These are phyloP conservation scores for Backusella mclennaniae DNA, from an alignment of 192 early-diverging fungal genomes.

Conservation along the genomic window DNA sequence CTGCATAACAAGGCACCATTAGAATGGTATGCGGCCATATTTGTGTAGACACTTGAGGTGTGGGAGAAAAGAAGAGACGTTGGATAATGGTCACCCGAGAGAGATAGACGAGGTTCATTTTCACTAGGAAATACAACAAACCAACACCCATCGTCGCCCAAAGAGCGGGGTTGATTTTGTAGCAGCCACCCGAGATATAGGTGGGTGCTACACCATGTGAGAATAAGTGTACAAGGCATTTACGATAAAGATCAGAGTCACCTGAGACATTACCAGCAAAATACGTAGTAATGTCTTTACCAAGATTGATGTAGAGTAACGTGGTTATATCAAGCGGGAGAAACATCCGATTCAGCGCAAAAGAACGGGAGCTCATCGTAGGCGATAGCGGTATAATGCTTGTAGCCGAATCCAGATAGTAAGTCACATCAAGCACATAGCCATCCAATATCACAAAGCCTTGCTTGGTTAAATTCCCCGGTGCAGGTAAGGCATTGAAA, in stretches of 20 bases:
- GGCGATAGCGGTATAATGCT: constrained; percentile 24
- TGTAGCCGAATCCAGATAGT: constrained; percentile 29
- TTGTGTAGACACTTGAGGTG: constrained; percentile 1
- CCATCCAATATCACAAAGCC: constrained; percentile 33
- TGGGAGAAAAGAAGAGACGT: constrained; percentile 19
- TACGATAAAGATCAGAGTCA: constrained; percentile 15
- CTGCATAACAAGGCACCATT: constrained; percentile 70
- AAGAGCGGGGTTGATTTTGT: constrained; percentile 33
- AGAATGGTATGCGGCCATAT: constrained; percentile 42
- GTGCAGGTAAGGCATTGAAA: constrained; percentile 20
- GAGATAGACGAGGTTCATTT: constrained; percentile 37
- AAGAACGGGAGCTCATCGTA: constrained; percentile 24
- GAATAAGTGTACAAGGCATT: constrained; percentile 30
- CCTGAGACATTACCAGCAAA: constrained; percentile 27
- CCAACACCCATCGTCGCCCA: constrained; percentile 39
- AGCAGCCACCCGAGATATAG: constrained; percentile 19
- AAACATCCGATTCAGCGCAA: constrained; percentile 36
- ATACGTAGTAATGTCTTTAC: constrained; percentile 32
- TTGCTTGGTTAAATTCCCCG: not conserved
- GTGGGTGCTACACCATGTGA: constrained; percentile 26
- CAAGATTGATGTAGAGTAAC: constrained; percentile 35
- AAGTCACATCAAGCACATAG: constrained; percentile 38
- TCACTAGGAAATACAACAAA: constrained; percentile 33
- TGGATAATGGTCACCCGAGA: constrained; percentile 32
- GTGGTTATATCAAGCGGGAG: constrained; percentile 28